phyloP scores from a whole-genome alignment of 805 yeast genomes.

The Yarrowia osloensis region DNA sequence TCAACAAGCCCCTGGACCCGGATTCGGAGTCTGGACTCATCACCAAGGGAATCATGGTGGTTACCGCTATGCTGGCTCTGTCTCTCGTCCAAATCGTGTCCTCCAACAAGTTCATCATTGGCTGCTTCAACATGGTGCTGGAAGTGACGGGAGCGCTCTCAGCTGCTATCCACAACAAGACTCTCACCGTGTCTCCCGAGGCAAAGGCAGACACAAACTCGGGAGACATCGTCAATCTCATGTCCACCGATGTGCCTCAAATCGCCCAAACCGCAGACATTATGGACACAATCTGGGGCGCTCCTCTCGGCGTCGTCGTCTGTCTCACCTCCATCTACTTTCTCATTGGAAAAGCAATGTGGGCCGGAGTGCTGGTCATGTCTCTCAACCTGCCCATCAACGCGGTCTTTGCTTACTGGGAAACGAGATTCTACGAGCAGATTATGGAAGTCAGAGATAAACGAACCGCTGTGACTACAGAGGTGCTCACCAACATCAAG shows the following conservation, averaged over 20 bases:
- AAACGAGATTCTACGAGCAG: constrained; percentile 48
- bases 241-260: constrained; percentile 93
- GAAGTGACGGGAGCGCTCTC: constrained; percentile 58
- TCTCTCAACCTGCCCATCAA: constrained; percentile 78
- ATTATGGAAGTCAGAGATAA: constrained; percentile 91
- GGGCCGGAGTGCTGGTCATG: constrained; percentile 85
- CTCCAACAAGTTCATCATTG: constrained; percentile 76
- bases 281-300: constrained; percentile 84
- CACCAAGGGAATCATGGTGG: constrained; percentile 73
- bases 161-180: constrained; percentile 68
- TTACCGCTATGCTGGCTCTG: constrained; percentile 69
- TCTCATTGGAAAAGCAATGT: constrained; percentile 84
- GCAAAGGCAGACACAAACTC: constrained; percentile 68
- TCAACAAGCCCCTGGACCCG: background rate
- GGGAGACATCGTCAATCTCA: constrained; percentile 90
- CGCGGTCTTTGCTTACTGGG: constrained; percentile 60
- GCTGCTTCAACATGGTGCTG: constrained; percentile 76
- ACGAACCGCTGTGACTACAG: constrained; percentile 84
- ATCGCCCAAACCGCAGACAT: constrained; percentile 79
- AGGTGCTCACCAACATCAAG: constrained; percentile 83
- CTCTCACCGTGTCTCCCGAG: constrained; percentile 66
- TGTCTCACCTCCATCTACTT: constrained; percentile 74
- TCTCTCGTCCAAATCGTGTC: constrained; percentile 77
- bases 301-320: constrained; percentile 81
- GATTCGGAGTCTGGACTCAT: constrained; percentile 51